Conservation (phyloP, 768 basidiomycete genomes). For the Dioszegia aurantiaca region DNA sequence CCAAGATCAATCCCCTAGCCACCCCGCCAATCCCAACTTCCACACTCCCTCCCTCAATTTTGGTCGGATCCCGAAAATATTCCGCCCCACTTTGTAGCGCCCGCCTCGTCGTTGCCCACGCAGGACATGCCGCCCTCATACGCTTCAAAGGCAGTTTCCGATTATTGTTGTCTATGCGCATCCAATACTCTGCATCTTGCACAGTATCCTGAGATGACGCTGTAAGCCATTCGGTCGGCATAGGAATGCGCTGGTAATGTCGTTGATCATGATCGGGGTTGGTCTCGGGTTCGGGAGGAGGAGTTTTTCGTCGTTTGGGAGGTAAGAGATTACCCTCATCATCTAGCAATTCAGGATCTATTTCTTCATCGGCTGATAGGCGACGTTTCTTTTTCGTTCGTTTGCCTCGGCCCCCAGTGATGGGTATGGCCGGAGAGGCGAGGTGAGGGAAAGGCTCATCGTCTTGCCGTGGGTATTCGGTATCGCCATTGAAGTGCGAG, state of each 20-base stretch:
- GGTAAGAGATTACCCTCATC: conserved; percentile 14
- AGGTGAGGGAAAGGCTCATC: too few relatives aligned
- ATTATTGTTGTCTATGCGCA: conserved; percentile 28
- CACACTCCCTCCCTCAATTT: conserved; percentile 38
- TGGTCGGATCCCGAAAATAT: conserved; percentile 36
- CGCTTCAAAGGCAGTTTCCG: conserved; percentile 19
- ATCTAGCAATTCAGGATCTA: conserved; percentile 18
- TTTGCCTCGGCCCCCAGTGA: conserved; percentile 16
- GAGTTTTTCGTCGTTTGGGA: not conserved
- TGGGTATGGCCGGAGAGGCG: too few relatives aligned
- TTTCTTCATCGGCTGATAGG: conserved; percentile 19
- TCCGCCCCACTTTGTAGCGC: conserved; percentile 32
- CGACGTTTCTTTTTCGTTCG: conserved; percentile 32
- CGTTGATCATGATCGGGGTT: not conserved
- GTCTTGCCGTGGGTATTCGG: too few relatives aligned
- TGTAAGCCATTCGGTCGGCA: too few relatives aligned
- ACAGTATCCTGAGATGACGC: conserved; percentile 1
- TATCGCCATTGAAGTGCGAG: too few relatives aligned
- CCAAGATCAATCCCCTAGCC: conserved; percentile 45
- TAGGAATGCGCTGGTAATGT: too few relatives aligned
- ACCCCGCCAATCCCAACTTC: conserved; percentile 40
- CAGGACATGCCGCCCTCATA: conserved; percentile 32
- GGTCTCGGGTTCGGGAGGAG: not conserved
- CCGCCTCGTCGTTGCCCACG: conserved; percentile 40
- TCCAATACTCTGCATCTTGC: conserved; percentile 26